These are phyloP conservation scores for Lycium ferocissimum DNA, from an alignment of 257 asterid genomes.

Conservation along the genomic window DNA sequence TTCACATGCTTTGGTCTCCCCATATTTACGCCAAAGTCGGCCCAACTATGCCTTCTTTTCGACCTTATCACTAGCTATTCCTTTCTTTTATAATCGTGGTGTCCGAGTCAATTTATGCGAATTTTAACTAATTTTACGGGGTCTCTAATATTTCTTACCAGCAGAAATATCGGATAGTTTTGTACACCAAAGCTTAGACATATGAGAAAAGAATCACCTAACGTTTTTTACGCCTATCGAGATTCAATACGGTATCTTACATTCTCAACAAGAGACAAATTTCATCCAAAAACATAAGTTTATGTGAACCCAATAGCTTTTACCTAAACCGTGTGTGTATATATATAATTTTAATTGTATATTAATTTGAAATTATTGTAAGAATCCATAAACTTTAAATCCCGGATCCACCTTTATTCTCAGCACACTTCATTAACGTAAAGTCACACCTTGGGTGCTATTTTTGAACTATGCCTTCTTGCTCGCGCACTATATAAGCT, in stretches of 20 bases:
- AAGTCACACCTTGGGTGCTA: background rate
- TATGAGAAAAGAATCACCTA: background rate
- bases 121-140: fast-evolving
- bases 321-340: too few species aligned
- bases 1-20: slow-evolving; percentile 65
- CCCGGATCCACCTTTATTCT: background rate
- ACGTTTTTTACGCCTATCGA: background rate
- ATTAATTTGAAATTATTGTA: too few species aligned
- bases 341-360: too few species aligned
- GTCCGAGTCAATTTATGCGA: background rate
- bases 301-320: too few species aligned
- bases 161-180: background rate
- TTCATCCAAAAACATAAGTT: too few species aligned
- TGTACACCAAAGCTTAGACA: background rate
- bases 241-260: too few species aligned
- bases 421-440: background rate
- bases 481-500: slow-evolving; percentile 26
- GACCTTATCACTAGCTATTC: slow-evolving; percentile 32
- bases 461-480: slow-evolving; percentile 6
- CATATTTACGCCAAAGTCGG: slow-evolving; percentile 31
- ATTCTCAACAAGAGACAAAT: background rate
- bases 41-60: background rate
- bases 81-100: background rate
- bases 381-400: too few species aligned
- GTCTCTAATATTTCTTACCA: background rate